Evolutionary conservation across 2,329 filamentous ascomycete genomes (phyloP).

Genomic region (Phaeosphaeria sp.): DNA sequence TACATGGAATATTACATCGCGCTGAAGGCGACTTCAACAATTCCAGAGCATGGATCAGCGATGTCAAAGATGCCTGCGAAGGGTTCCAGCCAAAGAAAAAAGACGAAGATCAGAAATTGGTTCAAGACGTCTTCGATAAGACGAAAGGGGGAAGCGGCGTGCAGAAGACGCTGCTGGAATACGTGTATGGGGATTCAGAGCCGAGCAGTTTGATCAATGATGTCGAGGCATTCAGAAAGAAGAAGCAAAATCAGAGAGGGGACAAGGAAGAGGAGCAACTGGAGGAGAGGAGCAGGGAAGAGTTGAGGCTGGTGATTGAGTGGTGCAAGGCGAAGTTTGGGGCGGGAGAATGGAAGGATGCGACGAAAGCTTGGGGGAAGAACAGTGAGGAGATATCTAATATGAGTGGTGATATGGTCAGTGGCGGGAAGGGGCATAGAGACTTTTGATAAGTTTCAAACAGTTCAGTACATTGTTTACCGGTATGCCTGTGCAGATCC

Average conservation of each 20-base stretch:
- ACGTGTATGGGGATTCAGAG: slow-evolving; percentile 27
- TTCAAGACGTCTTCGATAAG: slow-evolving; percentile 5
- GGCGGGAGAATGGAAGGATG: slow-evolving; percentile 51
- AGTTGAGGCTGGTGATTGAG: slow-evolving; percentile 51
- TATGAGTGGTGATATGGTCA: slow-evolving; percentile 54
- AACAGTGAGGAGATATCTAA: slow-evolving; percentile 49
- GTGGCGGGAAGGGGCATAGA: slow-evolving; percentile 53
- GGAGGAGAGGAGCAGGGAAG: slow-evolving; percentile 42
- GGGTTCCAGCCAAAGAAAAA: slow-evolving; percentile 33
- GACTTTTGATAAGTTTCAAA: slow-evolving; percentile 47
- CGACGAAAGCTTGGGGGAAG: slow-evolving; percentile 52
- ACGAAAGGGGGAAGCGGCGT: slow-evolving; percentile 9
- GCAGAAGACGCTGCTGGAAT: slow-evolving; percentile 15
- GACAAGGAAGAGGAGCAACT: slow-evolving; percentile 33
- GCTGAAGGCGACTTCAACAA: slow-evolving; percentile 61
- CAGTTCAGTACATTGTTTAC: not conserved
- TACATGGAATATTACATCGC: slow-evolving; percentile 59
- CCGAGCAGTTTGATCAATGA: slow-evolving; percentile 40
- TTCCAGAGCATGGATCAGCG: slow-evolving; percentile 56
- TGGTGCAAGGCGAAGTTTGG: slow-evolving; percentile 58
- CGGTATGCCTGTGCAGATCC: not conserved
- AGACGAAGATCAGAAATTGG: slow-evolving; percentile 21
- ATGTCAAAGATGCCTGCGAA: slow-evolving; percentile 51
- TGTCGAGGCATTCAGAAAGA: slow-evolving; percentile 49
- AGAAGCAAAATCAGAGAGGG: slow-evolving; percentile 14